phyloP scores from a whole-genome alignment of 2,329 filamentous ascomycete genomes.

The Tolypocladium guangdongense region DNA sequence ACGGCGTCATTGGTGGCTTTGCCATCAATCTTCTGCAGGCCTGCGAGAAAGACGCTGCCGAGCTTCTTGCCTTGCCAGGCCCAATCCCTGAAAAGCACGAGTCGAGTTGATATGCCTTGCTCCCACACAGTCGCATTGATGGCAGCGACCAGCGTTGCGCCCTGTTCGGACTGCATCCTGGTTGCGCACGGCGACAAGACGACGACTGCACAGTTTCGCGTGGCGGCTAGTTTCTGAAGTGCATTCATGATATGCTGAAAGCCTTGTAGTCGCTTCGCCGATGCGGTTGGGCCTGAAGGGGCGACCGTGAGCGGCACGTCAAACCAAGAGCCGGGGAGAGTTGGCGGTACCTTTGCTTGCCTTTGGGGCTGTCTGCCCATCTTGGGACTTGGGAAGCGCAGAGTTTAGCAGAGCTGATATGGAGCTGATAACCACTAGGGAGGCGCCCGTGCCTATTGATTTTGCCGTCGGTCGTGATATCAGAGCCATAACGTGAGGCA shows the following conservation, averaged over 20 bases:
- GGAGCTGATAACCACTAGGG: constrained; percentile 67
- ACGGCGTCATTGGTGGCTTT: constrained; percentile 28
- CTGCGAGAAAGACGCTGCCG: constrained; percentile 45
- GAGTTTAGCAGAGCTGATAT: constrained; percentile 67
- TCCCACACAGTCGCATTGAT: constrained; percentile 75
- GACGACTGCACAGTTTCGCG: constrained; percentile 61
- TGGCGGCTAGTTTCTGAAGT: constrained; percentile 64
- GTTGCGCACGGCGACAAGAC: constrained; percentile 72
- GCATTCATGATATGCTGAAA: constrained; percentile 56
- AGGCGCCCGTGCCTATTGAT: constrained; percentile 52
- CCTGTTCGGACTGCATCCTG: constrained; percentile 57
- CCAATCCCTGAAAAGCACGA: constrained; percentile 75
- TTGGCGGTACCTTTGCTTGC: constrained; percentile 25
- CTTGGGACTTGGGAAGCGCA: constrained; percentile 56
- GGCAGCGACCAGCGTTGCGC: constrained; percentile 62
- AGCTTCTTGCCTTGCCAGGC: constrained; percentile 35
- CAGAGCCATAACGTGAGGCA: constrained; percentile 66
- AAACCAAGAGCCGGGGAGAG: background rate
- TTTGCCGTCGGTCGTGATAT: constrained; percentile 53
- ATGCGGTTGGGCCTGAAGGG: constrained; percentile 22
- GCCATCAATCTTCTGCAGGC: constrained; percentile 55
- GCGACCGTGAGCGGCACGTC: constrained; percentile 4
- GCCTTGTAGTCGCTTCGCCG: constrained; percentile 36
- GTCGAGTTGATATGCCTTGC: constrained; percentile 57
- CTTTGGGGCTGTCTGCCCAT: constrained; percentile 25